Evolutionary conservation across 108 stramenopile species (phyloP), one percentile per base, ranked within the genome.

Genomic region (Skeletonema marinoi): DNA sequence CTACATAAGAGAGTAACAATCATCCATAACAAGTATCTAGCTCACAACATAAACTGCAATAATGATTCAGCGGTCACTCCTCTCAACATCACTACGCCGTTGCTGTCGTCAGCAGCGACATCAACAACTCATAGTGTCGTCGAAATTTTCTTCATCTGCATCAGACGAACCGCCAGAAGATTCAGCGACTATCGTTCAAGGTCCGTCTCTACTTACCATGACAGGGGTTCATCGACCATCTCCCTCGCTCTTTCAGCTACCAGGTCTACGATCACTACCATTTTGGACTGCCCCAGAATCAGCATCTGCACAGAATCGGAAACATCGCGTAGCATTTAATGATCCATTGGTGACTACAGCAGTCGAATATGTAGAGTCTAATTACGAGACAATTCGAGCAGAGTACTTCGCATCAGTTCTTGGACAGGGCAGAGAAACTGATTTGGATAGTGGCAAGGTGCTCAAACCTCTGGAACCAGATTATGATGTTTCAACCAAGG

Each of bases 171-270:
- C 51, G 14, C 77, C 71, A 0, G 33, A 31, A 10, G 54, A 64
- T 42, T 70, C 81, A 13, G 56, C 81, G 5, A 85, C 85, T 60
- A 89, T 95, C 68, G 72, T 95, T 32, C 87, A 91, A 70, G 94
- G 94, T 21, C 94, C 94, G 9, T 92, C 90, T 11, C 73, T 93
- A 51, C 71, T 95, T 1, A 77, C 78, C 3, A 68, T 84, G 42
- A 93, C 94, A 9, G 84, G 86, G 4, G 73, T 85, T 6, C 63
- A 86, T 72, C 85, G 96, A 31, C 94, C 96, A 48, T 81, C 84
- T 14, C 96, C 96, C 8, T 89, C 91, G 6, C 68, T 97, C 29
- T 81, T 97, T 65, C 74, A 82, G 54, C 67, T 94, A 30, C 93
- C 89, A 6, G 93, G 91, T 6, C 56, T 94, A 62, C 88, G 90